Evolutionary conservation across 2,329 filamentous ascomycete species (phyloP).

Genomic region (Colletotrichum chrysophilum): DNA sequence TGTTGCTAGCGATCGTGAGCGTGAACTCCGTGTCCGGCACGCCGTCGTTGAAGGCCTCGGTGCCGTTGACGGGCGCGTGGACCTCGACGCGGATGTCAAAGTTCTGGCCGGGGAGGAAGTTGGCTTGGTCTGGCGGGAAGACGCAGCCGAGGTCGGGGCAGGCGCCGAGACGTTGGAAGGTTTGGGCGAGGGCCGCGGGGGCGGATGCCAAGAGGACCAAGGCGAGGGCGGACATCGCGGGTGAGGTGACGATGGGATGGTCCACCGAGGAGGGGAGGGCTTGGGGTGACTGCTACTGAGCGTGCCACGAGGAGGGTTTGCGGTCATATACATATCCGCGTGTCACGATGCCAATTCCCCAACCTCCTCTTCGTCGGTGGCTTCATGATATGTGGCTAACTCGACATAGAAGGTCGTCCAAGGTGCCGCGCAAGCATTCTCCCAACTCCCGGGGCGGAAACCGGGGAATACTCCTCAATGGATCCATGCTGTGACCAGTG

Average conservation of each 20-base stretch:
- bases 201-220: slow-evolving; percentile 36
- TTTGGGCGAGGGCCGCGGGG: slow-evolving; percentile 55
- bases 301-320: neutral
- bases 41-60: slow-evolving; percentile 72
- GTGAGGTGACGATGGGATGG: neutral
- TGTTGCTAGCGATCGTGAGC: slow-evolving; percentile 74
- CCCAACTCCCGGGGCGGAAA: neutral
- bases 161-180: slow-evolving; percentile 63
- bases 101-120: slow-evolving; percentile 83
- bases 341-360: neutral
- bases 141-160: slow-evolving; percentile 67
- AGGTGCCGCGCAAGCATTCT: neutral
- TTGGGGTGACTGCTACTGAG: neutral
- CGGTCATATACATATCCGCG: neutral
- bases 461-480: neutral
- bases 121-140: slow-evolving; percentile 68
- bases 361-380: neutral
- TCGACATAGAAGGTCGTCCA: slow-evolving; percentile 8
- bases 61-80: slow-evolving; percentile 81
- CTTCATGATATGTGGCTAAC: neutral
- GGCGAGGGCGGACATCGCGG: slow-evolving; percentile 38
- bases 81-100: slow-evolving; percentile 86
- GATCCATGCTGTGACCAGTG: neutral
- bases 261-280: neutral
- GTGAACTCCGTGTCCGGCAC: slow-evolving; percentile 77